Base-by-base conservation (phyloP, 768 basidiomycete species). In the Coprinopsis marcescibilis region DNA sequence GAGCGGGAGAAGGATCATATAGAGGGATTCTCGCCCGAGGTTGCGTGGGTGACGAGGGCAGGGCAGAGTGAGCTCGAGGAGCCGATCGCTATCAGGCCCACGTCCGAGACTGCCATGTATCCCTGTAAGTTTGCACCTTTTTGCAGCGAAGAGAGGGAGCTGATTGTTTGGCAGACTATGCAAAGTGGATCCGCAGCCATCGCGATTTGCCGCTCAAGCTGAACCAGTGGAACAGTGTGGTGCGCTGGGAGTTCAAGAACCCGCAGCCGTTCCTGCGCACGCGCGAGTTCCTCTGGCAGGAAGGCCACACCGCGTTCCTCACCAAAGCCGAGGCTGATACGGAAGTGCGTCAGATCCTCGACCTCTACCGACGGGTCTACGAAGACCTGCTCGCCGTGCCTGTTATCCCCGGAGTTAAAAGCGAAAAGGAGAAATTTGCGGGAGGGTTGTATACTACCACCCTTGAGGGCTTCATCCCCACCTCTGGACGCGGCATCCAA, bases 251-350 rank as follows among this genome's bases (percentile, higher is more conserved):
- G 65, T 99, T 99, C 77, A 99, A 99, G 70, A 94, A 94, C 65
- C 95, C 95, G 48, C 94, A 99, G 65, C 96, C 96, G 6, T 99
- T 99, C 87, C 78, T 99, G 29, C 92, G 96, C 46, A 98, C 96
- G 2, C 89, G 96, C 62, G 96, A 99, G 70, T 99, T 97, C 77
- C 73, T 99, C n/a, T 99, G 96, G 96, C 96, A 99, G 70, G 96
- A 99, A 67, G 96, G 96, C 29, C 96, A 99, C 71, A 98, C 96
- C 7, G 95, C 96, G 2, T 82, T 86, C 66, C 75, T 94, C 35
- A 89, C 86, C 54, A 87, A 94, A 65, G 61, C 71, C 3, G 95
- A 97, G 64, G 95, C 95, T 20, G 96, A 91, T 58, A 71, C 68
- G 42, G 96, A 98, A 68, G 96, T 98, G 13, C 81, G 77, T 15